These are phyloP conservation scores for Paraglomus brasilianum DNA, from an alignment of 192 early-diverging fungal genomes.

Conservation along the genomic window DNA sequence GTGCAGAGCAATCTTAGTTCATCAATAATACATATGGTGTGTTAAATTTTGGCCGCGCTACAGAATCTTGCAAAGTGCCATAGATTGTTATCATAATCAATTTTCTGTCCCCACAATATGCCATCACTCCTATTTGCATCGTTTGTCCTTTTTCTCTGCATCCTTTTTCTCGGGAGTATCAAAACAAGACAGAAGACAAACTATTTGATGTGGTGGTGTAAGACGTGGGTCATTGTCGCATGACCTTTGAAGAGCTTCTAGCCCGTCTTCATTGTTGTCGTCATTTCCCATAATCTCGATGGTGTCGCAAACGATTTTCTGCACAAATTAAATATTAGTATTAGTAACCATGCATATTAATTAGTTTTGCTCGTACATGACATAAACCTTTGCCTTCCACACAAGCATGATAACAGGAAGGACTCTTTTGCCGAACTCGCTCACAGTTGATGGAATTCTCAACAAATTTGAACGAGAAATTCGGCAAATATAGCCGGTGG, in stretches of 20 bases:
- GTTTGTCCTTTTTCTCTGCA: no score
- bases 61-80: no score
- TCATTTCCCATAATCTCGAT: slow-evolving; percentile 24
- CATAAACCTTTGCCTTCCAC: slow-evolving; percentile 32
- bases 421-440: slow-evolving; percentile 11
- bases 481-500: slow-evolving; percentile 21
- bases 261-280: slow-evolving; percentile 5
- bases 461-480: slow-evolving; percentile 12
- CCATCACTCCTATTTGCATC: no score
- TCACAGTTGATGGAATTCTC: slow-evolving; percentile 10
- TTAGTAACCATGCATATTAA: neutral
- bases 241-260: slow-evolving; percentile 12
- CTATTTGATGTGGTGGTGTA: neutral
- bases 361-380: neutral
- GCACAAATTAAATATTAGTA: neutral
- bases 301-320: slow-evolving; percentile 25
- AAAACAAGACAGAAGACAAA: slow-evolving; percentile 3
- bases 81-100: no score
- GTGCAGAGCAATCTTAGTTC: no score
- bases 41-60: no score
- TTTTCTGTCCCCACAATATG: no score
- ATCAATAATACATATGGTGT: no score
- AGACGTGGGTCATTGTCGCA: slow-evolving; percentile 16
- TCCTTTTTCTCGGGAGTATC: no score
- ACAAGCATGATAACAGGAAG: slow-evolving; percentile 11